A percentile compares a stretch with the other conserved stretches of the same genome.
phyloP scores from a whole-genome alignment of 805 yeast species.

The Scheffersomyces lignosus region DNA sequence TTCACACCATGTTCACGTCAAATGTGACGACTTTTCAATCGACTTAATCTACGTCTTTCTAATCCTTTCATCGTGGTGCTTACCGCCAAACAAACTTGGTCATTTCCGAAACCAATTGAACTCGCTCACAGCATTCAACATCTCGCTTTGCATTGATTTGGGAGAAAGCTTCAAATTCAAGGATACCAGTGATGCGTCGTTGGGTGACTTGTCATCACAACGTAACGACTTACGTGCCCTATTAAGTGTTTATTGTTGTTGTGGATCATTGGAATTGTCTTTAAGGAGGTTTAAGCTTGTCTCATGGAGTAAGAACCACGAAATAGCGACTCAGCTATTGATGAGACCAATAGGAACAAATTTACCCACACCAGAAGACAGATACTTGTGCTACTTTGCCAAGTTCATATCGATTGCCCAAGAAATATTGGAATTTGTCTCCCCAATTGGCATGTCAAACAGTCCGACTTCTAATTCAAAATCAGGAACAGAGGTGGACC shows the following conservation, averaged over 20 bases:
- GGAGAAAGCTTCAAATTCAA: slow-evolving; percentile 31
- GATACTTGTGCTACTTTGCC: slow-evolving; percentile 45
- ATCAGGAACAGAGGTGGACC: not conserved
- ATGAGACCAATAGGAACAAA: not conserved
- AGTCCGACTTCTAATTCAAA: not conserved
- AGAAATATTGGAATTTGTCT: slow-evolving; percentile 44
- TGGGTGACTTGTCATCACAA: slow-evolving; percentile 19
- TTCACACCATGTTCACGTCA: slow-evolving; percentile 44
- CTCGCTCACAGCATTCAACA: slow-evolving; percentile 43
- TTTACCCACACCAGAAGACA: slow-evolving; percentile 36
- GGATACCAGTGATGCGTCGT: slow-evolving; percentile 17
- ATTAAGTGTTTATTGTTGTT: slow-evolving; percentile 49
- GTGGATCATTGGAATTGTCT: slow-evolving; percentile 52
- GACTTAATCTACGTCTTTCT: slow-evolving; percentile 44
- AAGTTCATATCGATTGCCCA: slow-evolving; percentile 50
- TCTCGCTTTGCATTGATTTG: slow-evolving; percentile 51
- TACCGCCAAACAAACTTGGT: slow-evolving; percentile 53
- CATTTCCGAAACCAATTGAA: slow-evolving; percentile 54
- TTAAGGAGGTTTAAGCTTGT: slow-evolving; percentile 53
- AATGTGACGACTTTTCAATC: slow-evolving; percentile 42
- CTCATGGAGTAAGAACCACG: slow-evolving; percentile 47
- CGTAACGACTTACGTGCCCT: slow-evolving; percentile 39
- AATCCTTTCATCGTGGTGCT: slow-evolving; percentile 51
- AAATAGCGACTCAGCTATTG: slow-evolving; percentile 23
- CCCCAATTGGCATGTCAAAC: slow-evolving; percentile 22